Evolutionary conservation across 1,139 yeast genomes (phyloP), one percentile per base, ranked within the genome.

Genomic region (Geotrichum candidum): DNA sequence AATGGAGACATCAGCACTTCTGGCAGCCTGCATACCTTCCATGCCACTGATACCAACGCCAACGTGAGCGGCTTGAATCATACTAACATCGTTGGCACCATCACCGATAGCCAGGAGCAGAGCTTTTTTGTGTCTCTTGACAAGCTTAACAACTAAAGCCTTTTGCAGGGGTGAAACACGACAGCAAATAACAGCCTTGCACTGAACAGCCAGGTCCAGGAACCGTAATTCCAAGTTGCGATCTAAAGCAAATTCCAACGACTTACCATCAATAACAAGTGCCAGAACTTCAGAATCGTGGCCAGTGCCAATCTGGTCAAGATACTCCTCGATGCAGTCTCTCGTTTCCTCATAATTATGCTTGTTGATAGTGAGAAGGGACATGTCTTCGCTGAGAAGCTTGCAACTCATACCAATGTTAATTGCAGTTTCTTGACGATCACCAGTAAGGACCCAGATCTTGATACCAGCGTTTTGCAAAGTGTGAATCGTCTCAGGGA

Each of bases 11-110:
- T 95, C 99, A 0, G 99, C 99, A 74, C 96, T 87, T 74, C 99
- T 82, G 0, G 99, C 98, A 9, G 99, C 99, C 75, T 95, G 99
- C 91, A 92, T 92, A 68, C 99, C 99, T 77, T 95, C 99, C 90
- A 90, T 89, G 68, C 99, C 99, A 71, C 95, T 90, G 68, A 94
- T 94, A 72, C 99, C 99, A 54, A 94, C 96, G 64, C 99, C 99
- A 58, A 94, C 96, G 74, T 94, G 97, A 0, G 99, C 99, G 15
- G 98, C 97, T 75, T 94, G 99, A 68, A 94, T 94, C 99, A 94
- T 94, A 54, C 96, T 89, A 38, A 94, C 99, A 77, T 94, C 99
- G 72, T 94, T 94, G 3, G 99, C 97, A 68, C 99, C 99, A 76
- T 94, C 99, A 60, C 99, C 99, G 72, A 94, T 88, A 0, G 99